Evolutionary conservation across 2,329 filamentous ascomycete genomes (phyloP).

Genomic region (Epichloe elymi): DNA sequence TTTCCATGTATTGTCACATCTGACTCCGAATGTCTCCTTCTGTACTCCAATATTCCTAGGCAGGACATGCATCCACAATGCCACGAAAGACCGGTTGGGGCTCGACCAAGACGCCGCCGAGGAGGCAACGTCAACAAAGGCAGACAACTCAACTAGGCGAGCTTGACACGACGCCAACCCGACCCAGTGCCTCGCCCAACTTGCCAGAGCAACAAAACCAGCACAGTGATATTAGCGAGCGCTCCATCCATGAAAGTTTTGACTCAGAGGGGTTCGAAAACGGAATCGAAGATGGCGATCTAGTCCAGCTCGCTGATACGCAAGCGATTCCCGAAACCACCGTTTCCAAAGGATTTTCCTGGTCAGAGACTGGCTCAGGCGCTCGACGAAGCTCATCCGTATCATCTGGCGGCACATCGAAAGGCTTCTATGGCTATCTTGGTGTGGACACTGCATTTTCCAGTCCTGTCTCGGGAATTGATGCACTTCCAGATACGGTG

Average conservation of each 20-base stretch:
- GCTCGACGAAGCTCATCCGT: conserved; percentile 20
- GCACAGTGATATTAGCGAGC: neutral
- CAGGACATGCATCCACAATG: neutral
- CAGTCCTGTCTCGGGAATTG: conserved; percentile 13
- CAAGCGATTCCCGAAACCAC: neutral
- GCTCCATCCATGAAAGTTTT: neutral
- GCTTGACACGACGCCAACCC: conserved; percentile 22
- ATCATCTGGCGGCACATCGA: conserved; percentile 5
- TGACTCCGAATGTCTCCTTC: neutral
- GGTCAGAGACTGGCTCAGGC: conserved; percentile 17
- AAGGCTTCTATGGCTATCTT: conserved; percentile 13
- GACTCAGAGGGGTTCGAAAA: conserved; percentile 11
- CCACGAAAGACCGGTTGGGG: neutral
- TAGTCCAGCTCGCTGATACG: conserved; percentile 9
- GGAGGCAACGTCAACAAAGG: conserved; percentile 7
- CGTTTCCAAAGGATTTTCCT: conserved; percentile 9
- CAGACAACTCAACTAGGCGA: conserved; percentile 14
- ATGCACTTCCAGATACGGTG: conserved; percentile 18
- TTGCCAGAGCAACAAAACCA: neutral
- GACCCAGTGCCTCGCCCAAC: conserved; percentile 10
- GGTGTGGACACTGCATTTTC: conserved; percentile 15
- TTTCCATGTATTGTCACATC: neutral
- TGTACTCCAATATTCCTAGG: neutral
- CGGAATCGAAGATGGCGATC: conserved; percentile 13
- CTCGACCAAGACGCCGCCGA: conserved; percentile 1